Conservation (phyloP, 1,284 basidiomycete species). For the Cystobasidiaceae sp. region DNA sequence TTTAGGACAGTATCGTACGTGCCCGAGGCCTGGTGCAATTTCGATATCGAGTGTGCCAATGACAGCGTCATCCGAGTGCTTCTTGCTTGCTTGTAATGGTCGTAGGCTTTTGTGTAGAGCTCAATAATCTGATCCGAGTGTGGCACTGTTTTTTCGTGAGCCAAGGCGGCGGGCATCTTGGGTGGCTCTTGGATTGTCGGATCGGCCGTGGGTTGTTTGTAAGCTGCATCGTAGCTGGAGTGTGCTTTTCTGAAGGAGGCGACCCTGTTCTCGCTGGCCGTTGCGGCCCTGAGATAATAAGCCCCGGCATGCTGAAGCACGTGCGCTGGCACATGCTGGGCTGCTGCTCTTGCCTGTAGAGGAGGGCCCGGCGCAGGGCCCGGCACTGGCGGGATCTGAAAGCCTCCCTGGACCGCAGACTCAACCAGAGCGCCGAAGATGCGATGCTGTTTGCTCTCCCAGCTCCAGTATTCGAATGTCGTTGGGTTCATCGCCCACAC, state of each 20-base stretch:
- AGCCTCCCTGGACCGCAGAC: slow-evolving; percentile 62
- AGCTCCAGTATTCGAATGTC: slow-evolving; percentile 95
- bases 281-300: slow-evolving; percentile 82
- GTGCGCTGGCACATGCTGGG: slow-evolving; percentile 47
- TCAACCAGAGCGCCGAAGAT: slow-evolving; percentile 82
- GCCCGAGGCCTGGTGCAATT: slow-evolving; percentile 67
- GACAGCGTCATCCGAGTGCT: slow-evolving; percentile 68
- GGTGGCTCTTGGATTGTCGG: background rate
- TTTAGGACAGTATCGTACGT: slow-evolving; percentile 81
- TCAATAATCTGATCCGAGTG: slow-evolving; percentile 75
- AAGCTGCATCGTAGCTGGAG: background rate
- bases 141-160: slow-evolving; percentile 83
- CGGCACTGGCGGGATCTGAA: slow-evolving; percentile 55
- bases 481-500: slow-evolving; percentile 97
- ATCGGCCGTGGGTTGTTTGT: slow-evolving; percentile 33
- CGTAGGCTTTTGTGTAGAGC: slow-evolving; percentile 85
- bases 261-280: slow-evolving; percentile 69
- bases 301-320: slow-evolving; percentile 81
- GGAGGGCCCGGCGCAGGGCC: slow-evolving; percentile 48
- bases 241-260: slow-evolving; percentile 56
- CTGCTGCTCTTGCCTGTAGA: slow-evolving; percentile 44
- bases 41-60: slow-evolving; percentile 78
- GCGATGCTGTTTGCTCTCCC: slow-evolving; percentile 88
- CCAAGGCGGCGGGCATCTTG: slow-evolving; percentile 51
- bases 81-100: slow-evolving; percentile 72